Evolutionary conservation across 139 green algal genomes (phyloP), one percentile per base, ranked within the genome.

Genomic region (Micractinium conductrix): DNA sequence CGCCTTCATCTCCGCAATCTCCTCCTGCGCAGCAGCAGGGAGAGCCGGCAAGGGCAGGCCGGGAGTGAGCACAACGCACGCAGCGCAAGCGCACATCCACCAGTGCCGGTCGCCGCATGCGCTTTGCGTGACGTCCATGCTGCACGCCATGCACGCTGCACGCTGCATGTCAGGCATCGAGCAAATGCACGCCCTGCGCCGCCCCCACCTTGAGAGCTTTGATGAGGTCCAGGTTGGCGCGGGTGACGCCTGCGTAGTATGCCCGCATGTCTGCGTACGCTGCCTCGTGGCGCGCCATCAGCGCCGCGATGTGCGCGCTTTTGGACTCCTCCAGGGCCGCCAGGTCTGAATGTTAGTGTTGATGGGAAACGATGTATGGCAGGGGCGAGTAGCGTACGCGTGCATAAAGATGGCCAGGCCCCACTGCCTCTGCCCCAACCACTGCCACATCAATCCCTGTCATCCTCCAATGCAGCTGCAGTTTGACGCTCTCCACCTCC

Each of bases 151-250:
- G n/a, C n/a, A n/a, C n/a, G n/a, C n/a, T n/a, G n/a, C n/a, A n/a
- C n/a, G n/a, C n/a, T n/a, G n/a, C n/a, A n/a, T n/a, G n/a, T n/a
- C n/a, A n/a, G n/a, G n/a, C n/a, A n/a, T n/a, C n/a, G n/a, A n/a
- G n/a, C n/a, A n/a, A n/a, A n/a, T n/a, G n/a, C n/a, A n/a, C n/a
- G n/a, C n/a, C 24, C 42, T 19, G 1, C 24, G 12, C 10, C 0
- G 42, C 33, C 35, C 78, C 35, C 78, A 85, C 80, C 88, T 97
- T 96, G 19, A 95, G 90, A 24, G 93, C 93, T 91, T 97, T 98
- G 88, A 98, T 98, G 40, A 98, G 91, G 89, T 98, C 95, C 73
- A 98, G 90, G 90, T 98, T 98, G 89, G 97, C 96, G 89, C 94
- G 90, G 14, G 94, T 98, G 88, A 98, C 96, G 87, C 97, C 94